phyloP scores from a whole-genome alignment of 306 rosid species.

The Alnus rubra region DNA sequence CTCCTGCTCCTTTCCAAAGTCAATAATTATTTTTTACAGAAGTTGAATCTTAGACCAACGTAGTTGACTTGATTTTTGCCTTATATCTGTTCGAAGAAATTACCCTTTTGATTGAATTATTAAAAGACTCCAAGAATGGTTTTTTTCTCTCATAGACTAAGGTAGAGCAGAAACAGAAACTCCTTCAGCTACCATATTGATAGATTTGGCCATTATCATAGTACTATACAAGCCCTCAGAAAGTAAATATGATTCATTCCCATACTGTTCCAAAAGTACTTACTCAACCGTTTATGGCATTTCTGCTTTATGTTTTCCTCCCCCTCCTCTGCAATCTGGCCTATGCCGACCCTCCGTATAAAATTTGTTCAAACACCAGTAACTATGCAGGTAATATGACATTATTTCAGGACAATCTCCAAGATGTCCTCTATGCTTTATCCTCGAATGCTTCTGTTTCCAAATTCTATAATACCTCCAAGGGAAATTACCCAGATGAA shows the following conservation, averaged over 20 bases:
- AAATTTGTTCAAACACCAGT: constrained; percentile 27
- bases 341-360: constrained; percentile 28
- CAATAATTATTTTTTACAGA: too few species aligned
- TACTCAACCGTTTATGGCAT: constrained; percentile 1
- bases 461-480: constrained; percentile 30
- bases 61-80: too few species aligned
- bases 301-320: constrained; percentile 15
- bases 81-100: constrained; percentile 8
- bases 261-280: constrained; percentile 7
- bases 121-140: neutral
- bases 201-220: neutral
- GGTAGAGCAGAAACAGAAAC: neutral
- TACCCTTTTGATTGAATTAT: neutral
- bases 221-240: neutral
- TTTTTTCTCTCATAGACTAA: neutral
- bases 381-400: constrained; percentile 23
- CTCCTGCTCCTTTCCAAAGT: neutral
- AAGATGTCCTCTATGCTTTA: constrained; percentile 22
- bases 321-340: neutral
- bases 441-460: constrained; percentile 34
- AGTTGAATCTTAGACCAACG: neutral
- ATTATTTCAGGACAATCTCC: constrained; percentile 33
- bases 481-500: constrained; percentile 25
- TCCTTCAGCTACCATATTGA: neutral
- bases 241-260: constrained; percentile 22